A percentile compares a stretch with the other conserved stretches of the same genome.
Evolutionary conservation across 495 filamentous ascomycete species (phyloP).

Genomic region (Hyaloscypha variabilis): DNA sequence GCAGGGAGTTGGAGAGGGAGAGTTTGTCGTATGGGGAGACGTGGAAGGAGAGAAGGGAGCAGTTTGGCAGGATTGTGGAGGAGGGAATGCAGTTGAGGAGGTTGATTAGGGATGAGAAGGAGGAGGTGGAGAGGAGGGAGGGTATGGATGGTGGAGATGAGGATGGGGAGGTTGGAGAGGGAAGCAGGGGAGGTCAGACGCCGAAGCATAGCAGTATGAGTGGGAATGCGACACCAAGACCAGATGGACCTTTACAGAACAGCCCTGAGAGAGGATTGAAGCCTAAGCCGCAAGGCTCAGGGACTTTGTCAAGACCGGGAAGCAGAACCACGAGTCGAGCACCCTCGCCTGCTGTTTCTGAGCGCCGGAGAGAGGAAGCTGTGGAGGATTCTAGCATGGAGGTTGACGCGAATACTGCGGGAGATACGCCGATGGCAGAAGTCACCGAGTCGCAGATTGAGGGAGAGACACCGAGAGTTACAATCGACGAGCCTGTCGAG

Average conservation of each 20-base stretch:
- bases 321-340: conserved; percentile 32
- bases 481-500: conserved; percentile 49
- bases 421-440: conserved; percentile 37
- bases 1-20: conserved; percentile 82
- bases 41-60: conserved; percentile 83
- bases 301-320: conserved; percentile 27
- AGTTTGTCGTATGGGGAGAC: conserved; percentile 78
- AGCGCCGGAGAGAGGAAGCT: conserved; percentile 48
- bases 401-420: conserved; percentile 31
- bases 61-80: conserved; percentile 89
- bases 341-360: conserved; percentile 32
- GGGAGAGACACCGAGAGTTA: conserved; percentile 47
- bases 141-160: conserved; percentile 85
- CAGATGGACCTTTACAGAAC: conserved; percentile 40
- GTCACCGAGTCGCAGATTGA: conserved; percentile 48
- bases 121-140: conserved; percentile 73
- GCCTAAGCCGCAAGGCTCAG: conserved; percentile 22
- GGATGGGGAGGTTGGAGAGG: conserved; percentile 57
- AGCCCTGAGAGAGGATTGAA: conserved; percentile 29
- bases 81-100: conserved; percentile 84
- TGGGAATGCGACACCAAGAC: conserved; percentile 67
- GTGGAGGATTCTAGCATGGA: conserved; percentile 52
- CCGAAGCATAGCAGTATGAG: conserved; percentile 49
- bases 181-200: conserved; percentile 45
- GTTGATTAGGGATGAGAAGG: conserved; percentile 93